Conservation (phyloP, 2,329 filamentous ascomycete species). For the Arthroderma uncinatum region DNA sequence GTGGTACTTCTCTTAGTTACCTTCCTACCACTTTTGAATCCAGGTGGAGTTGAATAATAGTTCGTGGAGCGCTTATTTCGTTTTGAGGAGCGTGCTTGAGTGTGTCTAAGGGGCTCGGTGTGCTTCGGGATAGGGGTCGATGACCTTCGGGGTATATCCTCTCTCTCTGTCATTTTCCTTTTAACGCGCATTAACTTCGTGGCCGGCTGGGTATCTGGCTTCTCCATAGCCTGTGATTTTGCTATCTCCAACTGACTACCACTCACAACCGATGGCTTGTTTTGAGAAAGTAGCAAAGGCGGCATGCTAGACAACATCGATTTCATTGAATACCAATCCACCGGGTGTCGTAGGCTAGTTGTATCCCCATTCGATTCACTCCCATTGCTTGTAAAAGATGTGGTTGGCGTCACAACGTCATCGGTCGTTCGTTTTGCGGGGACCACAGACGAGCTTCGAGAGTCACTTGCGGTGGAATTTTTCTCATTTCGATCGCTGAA, state of each 20-base stretch:
- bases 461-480: not conserved
- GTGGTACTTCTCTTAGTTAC: not conserved
- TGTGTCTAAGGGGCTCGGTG: not conserved
- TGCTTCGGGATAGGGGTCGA: too few relatives aligned
- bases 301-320: not conserved
- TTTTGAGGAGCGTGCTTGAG: not conserved
- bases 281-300: too few relatives aligned
- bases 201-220: not conserved
- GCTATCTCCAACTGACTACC: not conserved
- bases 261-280: too few relatives aligned
- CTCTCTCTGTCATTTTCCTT: not conserved
- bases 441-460: not conserved
- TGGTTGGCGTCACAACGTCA: not conserved
- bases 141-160: not conserved
- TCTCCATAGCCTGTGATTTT: not conserved
- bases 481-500: not conserved
- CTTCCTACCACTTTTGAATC: not conserved
- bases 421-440: not conserved
- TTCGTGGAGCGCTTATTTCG: not conserved
- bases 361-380: too few relatives aligned
- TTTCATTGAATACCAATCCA: too few relatives aligned
- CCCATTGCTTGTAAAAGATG: not conserved
- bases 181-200: not conserved
- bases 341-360: too few relatives aligned
- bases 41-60: not conserved